Percentiles rank a stretch among this genome's conserved stretches.
These are phyloP conservation scores for Phytophthora fragariae DNA, from an alignment of 352 stramenopile species.

Conservation along the genomic window DNA sequence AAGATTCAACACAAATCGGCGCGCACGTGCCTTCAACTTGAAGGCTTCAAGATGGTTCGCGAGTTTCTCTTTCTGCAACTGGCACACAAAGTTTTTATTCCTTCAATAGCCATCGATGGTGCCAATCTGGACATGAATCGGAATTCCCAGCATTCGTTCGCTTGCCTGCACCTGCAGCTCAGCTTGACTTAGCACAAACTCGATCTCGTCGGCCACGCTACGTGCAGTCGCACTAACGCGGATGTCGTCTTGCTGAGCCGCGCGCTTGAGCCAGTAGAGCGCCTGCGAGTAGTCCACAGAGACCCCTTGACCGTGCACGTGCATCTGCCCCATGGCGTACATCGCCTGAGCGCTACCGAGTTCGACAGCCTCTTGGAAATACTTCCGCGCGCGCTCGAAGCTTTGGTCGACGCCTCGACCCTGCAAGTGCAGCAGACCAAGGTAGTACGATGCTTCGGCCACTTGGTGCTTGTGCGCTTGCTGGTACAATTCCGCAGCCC, in stretches of 20 bases:
- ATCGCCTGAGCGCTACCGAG: conserved; percentile 54
- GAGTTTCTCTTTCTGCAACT: too few relatives aligned
- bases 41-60: not conserved
- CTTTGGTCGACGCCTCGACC: conserved; percentile 57
- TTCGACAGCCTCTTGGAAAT: conserved; percentile 54
- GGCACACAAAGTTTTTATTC: too few relatives aligned
- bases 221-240: conserved; percentile 37
- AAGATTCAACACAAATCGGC: not conserved
- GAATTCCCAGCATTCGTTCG: conserved; percentile 53
- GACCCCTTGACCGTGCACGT: conserved; percentile 45
- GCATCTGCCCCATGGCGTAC: conserved; percentile 59
- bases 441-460: conserved; percentile 62
- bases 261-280: conserved; percentile 55
- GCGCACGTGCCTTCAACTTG: not conserved
- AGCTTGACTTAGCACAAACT: conserved; percentile 46
- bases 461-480: conserved; percentile 34
- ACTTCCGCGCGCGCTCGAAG: conserved; percentile 36
- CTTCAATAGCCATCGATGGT: conserved; percentile 38
- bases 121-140: conserved; percentile 52
- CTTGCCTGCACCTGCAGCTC: conserved; percentile 50
- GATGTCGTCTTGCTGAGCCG: conserved; percentile 38
- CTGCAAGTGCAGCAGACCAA: conserved; percentile 54
- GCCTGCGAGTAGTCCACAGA: conserved; percentile 58
- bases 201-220: conserved; percentile 45
- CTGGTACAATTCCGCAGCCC: conserved; percentile 48